Conservation (phyloP, 495 filamentous ascomycete genomes). For the Podospora tetraspora region DNA sequence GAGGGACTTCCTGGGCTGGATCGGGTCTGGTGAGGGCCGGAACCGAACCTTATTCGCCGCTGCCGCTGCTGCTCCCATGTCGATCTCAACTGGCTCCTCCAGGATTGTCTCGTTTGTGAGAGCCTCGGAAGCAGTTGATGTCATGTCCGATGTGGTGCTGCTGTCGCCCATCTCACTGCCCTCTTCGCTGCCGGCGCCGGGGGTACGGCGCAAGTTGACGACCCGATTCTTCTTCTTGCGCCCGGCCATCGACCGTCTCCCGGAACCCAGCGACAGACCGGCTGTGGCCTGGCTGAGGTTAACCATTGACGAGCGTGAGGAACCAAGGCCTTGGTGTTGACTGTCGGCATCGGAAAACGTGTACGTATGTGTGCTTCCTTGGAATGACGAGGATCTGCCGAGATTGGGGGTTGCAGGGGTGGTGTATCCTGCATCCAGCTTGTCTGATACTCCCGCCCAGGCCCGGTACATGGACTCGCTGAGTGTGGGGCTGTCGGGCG, state of each 20-base stretch:
- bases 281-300: conserved; percentile 48
- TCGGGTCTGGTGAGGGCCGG: conserved; percentile 19
- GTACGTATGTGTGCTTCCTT: conserved; percentile 57
- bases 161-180: conserved; percentile 41
- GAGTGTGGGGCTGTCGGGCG: conserved; percentile 78
- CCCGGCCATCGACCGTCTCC: conserved; percentile 60
- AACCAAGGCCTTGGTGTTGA: conserved; percentile 42
- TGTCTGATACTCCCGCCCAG: conserved; percentile 78
- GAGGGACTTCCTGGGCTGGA: conserved; percentile 27
- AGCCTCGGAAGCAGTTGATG: conserved; percentile 41
- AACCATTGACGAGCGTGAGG: conserved; percentile 43
- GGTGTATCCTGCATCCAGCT: conserved; percentile 53
- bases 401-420: conserved; percentile 51
- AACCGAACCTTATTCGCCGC: conserved; percentile 43
- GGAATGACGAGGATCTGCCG: conserved; percentile 55
- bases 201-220: conserved; percentile 72
- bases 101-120: conserved; percentile 46
- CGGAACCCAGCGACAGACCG: conserved; percentile 60
- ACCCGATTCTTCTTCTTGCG: conserved; percentile 89
- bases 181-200: conserved; percentile 53
- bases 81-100: conserved; percentile 50
- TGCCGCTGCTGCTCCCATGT: neutral
- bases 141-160: neutral
- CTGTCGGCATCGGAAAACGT: conserved; percentile 54
- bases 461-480: conserved; percentile 82